Base-by-base conservation (phyloP, 1,284 basidiomycete genomes). In the Leccinum variabile region DNA sequence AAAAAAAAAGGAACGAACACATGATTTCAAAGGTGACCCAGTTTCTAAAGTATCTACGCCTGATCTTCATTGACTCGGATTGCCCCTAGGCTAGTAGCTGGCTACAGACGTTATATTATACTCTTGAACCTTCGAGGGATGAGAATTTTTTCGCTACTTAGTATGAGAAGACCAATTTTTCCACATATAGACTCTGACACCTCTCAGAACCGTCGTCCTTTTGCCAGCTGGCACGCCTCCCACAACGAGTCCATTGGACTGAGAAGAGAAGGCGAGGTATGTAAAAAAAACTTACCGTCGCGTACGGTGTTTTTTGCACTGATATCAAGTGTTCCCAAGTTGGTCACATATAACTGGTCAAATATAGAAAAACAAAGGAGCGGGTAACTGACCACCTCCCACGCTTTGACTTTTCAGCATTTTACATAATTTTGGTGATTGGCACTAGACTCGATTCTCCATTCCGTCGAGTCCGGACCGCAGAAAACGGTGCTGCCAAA, bases 151-250 rank as follows among this genome's bases (percentile, higher is more conserved):
- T 54, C 44, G 60, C 57, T 56, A 16, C 8, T 9, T 9, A 6
- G 32, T 56, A 67, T 69, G 67, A 46, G n/a, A n/a, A 44, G 67
- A 44, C n/a, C 9, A 13, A 14, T 22, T 53, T 54, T 37, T 53
- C 60, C 53, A 22, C 11, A 6, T 22, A 6, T 6, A 18, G 5
- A 46, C 11, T 46, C 5, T 44, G 41, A 18, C n/a, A 5, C 35
- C 35, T 44, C 18, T 46, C 44, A 18, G 44, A 46, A 22, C 44
- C 44, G 6, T 22, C 22, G 16, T 35, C 33, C 35, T n/a, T 35
- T 37, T 37, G 33, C 33, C 18, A 22, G 11, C 3, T 46, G 44
- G 18, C 18, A 11, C 3, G 46, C 2, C 18, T 22, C 46, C 18
- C 46, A 49, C 46, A 49, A 18, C 22, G 18, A 49, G 18, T 49